Conservation (phyloP, 2,329 filamentous ascomycete genomes). For the Neophaeococcomyces mojaviensis region DNA sequence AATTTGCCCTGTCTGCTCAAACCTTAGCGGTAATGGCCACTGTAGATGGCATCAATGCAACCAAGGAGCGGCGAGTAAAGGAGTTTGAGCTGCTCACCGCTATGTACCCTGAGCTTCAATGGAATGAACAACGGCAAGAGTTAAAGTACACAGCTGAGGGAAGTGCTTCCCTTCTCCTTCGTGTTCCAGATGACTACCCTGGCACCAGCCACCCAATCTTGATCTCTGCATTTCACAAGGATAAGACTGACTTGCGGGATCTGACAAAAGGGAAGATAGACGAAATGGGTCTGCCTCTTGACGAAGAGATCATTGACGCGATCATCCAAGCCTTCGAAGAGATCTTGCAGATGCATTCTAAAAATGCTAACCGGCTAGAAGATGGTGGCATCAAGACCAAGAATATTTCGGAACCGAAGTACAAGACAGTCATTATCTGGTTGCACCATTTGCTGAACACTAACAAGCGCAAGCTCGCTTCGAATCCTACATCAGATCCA, state of each 20-base stretch:
- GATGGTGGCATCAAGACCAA: not conserved
- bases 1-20: too few relatives aligned
- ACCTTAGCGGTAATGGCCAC: too few relatives aligned
- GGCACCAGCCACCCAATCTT: slow-evolving; percentile 9
- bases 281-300: slow-evolving; percentile 1
- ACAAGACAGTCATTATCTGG: slow-evolving; percentile 21
- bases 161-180: slow-evolving; percentile 7
- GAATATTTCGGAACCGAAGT: not conserved
- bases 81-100: slow-evolving; percentile 18
- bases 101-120: slow-evolving; percentile 17
- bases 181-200: slow-evolving; percentile 15
- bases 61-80: slow-evolving; percentile 12
- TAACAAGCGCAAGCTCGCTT: slow-evolving; percentile 20
- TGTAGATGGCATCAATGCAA: too few relatives aligned
- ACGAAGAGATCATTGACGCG: slow-evolving; percentile 16
- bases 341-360: not conserved
- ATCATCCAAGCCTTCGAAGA: slow-evolving; percentile 15
- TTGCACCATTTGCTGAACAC: slow-evolving; percentile 20
- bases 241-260: slow-evolving; percentile 14
- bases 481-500: slow-evolving; percentile 1
- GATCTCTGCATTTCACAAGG: slow-evolving; percentile 12
- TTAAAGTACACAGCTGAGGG: slow-evolving; percentile 11
- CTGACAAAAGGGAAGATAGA: slow-evolving; percentile 6
- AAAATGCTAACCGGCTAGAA: not conserved
- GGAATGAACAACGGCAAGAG: slow-evolving; percentile 11